A percentile compares a stretch with the other conserved stretches of the same genome.
Evolutionary conservation across 257 asterid species (phyloP).

Genomic region (Fraxinus quadrangulata): DNA sequence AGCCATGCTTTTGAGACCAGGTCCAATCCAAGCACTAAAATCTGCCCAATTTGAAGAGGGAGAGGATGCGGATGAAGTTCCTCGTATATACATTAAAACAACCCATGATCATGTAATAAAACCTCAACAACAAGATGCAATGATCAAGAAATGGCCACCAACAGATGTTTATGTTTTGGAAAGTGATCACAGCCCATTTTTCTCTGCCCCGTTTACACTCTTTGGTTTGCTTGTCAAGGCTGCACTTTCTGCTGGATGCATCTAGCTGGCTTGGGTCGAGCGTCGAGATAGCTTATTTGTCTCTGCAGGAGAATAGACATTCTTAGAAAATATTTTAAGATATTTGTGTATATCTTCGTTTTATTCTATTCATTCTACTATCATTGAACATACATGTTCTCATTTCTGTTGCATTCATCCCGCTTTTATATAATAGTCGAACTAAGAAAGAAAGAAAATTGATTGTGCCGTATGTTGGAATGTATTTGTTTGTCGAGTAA

Average conservation of each 20-base stretch:
- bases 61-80: conserved; percentile 47
- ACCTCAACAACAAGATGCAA: conserved; percentile 64
- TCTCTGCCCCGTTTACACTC: conserved; percentile 72
- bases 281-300: too few relatives aligned
- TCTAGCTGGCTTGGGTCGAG: neutral
- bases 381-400: too few relatives aligned
- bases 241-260: conserved; percentile 30
- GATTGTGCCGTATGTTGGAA: too few relatives aligned
- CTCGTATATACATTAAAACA: conserved; percentile 59
- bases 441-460: too few relatives aligned
- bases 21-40: conserved; percentile 58
- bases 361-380: too few relatives aligned
- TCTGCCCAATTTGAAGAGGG: conserved; percentile 37
- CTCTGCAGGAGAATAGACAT: neutral
- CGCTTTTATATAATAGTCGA: too few relatives aligned
- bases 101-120: conserved; percentile 48
- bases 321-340: neutral
- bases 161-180: conserved; percentile 55
- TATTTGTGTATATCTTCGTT: too few relatives aligned
- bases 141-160: conserved; percentile 81
- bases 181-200: conserved; percentile 85
- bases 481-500: too few relatives aligned
- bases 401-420: too few relatives aligned
- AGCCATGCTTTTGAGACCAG: conserved; percentile 66
- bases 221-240: conserved; percentile 63